Percentiles rank a stretch among this genome's conserved stretches.
These are phyloP conservation scores for Suhomyces chickasaworum DNA, from an alignment of 1,139 yeast species.

Conservation along the genomic window DNA sequence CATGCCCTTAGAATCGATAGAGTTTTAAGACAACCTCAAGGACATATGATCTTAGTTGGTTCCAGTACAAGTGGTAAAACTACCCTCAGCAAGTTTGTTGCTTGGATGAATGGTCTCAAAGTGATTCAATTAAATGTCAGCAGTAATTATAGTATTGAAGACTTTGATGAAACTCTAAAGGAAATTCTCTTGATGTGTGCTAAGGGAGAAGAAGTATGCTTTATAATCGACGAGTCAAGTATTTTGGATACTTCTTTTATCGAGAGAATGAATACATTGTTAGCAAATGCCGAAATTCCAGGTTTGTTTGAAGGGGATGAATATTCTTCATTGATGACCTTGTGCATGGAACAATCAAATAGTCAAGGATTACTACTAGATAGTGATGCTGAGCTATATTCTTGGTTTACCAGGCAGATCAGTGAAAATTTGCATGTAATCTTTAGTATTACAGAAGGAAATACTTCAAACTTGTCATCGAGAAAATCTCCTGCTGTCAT, in stretches of 20 bases:
- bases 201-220: constrained; percentile 65
- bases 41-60: constrained; percentile 89
- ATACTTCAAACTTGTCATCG: constrained; percentile 21
- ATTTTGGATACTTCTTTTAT: constrained; percentile 76
- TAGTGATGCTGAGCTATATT: constrained; percentile 68
- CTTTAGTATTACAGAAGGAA: constrained; percentile 69
- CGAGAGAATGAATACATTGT: constrained; percentile 87
- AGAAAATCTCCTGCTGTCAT: constrained; percentile 42
- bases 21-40: constrained; percentile 82
- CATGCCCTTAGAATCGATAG: constrained; percentile 81
- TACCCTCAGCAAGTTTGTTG: constrained; percentile 75
- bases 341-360: constrained; percentile 62
- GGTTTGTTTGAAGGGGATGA: constrained; percentile 87
- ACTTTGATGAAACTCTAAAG: constrained; percentile 70
- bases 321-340: constrained; percentile 50
- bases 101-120: constrained; percentile 86
- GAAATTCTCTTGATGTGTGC: constrained; percentile 49
- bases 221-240: constrained; percentile 79
- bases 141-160: constrained; percentile 54
- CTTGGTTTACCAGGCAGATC: constrained; percentile 74
- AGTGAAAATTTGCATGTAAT: constrained; percentile 79
- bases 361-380: constrained; percentile 66
- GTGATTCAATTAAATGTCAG: constrained; percentile 62
- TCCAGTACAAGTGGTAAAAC: constrained; percentile 83
- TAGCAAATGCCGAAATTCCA: constrained; percentile 92